Conservation (phyloP, 192 early-diverging fungal genomes). For the Umbelopsis sp. region DNA sequence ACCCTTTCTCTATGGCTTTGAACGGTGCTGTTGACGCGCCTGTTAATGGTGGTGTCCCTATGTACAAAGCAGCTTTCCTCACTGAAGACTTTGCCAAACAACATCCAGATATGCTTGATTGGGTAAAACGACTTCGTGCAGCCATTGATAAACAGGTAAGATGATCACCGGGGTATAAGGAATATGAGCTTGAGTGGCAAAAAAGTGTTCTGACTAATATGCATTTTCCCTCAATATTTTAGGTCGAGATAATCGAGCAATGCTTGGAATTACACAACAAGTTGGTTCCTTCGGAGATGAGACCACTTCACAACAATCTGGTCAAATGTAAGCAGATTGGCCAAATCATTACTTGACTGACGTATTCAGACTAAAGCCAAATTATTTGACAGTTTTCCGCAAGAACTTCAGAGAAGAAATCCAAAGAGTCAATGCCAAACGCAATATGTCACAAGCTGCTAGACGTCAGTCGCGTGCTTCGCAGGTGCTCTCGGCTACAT, state of each 20-base stretch:
- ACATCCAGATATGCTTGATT: slow-evolving; percentile 45
- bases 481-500: slow-evolving; percentile 11
- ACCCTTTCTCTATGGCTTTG: slow-evolving; percentile 79
- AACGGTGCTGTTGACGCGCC: slow-evolving; percentile 85
- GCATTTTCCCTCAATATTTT: not conserved
- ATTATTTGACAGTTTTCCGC: slow-evolving; percentile 52
- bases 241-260: slow-evolving; percentile 62
- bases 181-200: not conserved
- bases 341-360: not conserved
- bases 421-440: slow-evolving; percentile 23
- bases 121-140: slow-evolving; percentile 51
- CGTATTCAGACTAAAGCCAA: not conserved
- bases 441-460: slow-evolving; percentile 3
- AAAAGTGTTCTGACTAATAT: not conserved
- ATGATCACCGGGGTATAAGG: not conserved
- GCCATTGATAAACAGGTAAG: slow-evolving; percentile 71
- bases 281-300: slow-evolving; percentile 66
- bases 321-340: slow-evolving; percentile 47
- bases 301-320: slow-evolving; percentile 70
- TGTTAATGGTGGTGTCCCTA: slow-evolving; percentile 79
- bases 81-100: slow-evolving; percentile 39
- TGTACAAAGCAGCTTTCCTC: slow-evolving; percentile 76
- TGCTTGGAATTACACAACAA: slow-evolving; percentile 65
- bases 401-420: slow-evolving; percentile 73
- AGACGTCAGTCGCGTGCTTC: slow-evolving; percentile 14